phyloP scores from a whole-genome alignment of 768 basidiomycete species.

The Boletales sp. region DNA sequence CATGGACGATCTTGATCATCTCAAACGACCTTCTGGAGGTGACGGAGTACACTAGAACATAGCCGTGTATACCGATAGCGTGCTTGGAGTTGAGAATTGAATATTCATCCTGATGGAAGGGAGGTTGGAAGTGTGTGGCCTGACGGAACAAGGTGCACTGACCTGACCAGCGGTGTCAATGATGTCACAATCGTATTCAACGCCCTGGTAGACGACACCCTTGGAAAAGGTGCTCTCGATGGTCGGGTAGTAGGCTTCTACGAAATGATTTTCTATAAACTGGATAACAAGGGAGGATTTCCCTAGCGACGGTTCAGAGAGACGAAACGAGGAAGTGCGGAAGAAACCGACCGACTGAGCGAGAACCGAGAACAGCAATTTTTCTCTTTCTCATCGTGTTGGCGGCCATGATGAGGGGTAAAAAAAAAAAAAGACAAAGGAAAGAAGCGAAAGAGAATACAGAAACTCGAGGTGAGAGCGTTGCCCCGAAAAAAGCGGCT shows the following conservation, averaged over 20 bases:
- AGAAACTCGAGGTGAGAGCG: conserved; percentile 3
- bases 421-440: not conserved
- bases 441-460: conserved; percentile 14
- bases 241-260: conserved; percentile 93
- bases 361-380: conserved; percentile 83
- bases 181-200: conserved; percentile 94
- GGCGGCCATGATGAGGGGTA: conserved; percentile 26
- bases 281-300: conserved; percentile 93
- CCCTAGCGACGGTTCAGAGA: conserved; percentile 48
- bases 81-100: conserved; percentile 91
- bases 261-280: conserved; percentile 90
- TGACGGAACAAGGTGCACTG: conserved; percentile 19
- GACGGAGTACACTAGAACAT: conserved; percentile 94
- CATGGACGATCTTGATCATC: conserved; percentile 89
- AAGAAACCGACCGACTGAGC: conserved; percentile 73
- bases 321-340: conserved; percentile 5
- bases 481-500: conserved; percentile 15
- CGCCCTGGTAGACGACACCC: conserved; percentile 80
- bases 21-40: conserved; percentile 87
- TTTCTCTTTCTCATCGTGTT: conserved; percentile 71
- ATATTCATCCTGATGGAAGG: conserved; percentile 71
- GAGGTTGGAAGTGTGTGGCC: conserved; percentile 1
- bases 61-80: conserved; percentile 96
- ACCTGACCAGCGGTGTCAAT: conserved; percentile 98
- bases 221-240: conserved; percentile 89